A percentile compares a stretch with the other conserved stretches of the same genome.
These are phyloP conservation scores for Xylariaceae sp. DNA, from an alignment of 2,329 filamentous ascomycete genomes.

Conservation along the genomic window DNA sequence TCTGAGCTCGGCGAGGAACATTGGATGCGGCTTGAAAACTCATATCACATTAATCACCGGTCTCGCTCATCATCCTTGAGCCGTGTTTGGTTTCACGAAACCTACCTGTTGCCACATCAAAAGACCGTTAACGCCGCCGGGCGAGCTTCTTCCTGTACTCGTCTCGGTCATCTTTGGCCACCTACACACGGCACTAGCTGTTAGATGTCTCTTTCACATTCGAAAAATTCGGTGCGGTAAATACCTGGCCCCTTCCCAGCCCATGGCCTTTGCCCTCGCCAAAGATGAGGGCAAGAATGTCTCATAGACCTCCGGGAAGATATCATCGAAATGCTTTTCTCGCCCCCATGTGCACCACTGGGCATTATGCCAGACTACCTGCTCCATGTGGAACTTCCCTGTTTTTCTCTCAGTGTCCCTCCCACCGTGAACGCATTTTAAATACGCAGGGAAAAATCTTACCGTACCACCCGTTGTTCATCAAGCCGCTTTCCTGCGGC, in stretches of 20 bases:
- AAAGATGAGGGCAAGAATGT: constrained; percentile 41
- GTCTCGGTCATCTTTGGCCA: constrained; percentile 58
- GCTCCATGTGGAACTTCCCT: constrained; percentile 51
- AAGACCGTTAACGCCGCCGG: constrained; percentile 56
- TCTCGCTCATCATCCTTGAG: background rate
- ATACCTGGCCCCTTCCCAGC: constrained; percentile 43
- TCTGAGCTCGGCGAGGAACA: constrained; percentile 42
- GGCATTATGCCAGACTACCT: constrained; percentile 50
- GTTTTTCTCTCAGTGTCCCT: background rate
- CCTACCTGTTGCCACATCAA: constrained; percentile 55
- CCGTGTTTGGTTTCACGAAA: background rate
- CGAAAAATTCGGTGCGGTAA: background rate
- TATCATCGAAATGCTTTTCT: constrained; percentile 43
- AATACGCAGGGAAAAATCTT: constrained; percentile 21
- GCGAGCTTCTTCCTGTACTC: constrained; percentile 51
- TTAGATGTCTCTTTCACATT: background rate
- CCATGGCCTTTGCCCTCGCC: constrained; percentile 40
- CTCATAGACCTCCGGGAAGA: constrained; percentile 46
- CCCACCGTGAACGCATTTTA: background rate
- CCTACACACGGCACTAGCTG: constrained; percentile 10
- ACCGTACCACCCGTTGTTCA: constrained; percentile 55
- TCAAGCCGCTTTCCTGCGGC: constrained; percentile 51
- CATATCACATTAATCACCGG: background rate
- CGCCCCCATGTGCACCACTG: constrained; percentile 50
- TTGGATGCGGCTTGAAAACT: constrained; percentile 49